Evolutionary conservation across 1,139 yeast species (phyloP), one percentile per base, ranked within the genome.

Genomic region (Suhomyces kunorum): DNA sequence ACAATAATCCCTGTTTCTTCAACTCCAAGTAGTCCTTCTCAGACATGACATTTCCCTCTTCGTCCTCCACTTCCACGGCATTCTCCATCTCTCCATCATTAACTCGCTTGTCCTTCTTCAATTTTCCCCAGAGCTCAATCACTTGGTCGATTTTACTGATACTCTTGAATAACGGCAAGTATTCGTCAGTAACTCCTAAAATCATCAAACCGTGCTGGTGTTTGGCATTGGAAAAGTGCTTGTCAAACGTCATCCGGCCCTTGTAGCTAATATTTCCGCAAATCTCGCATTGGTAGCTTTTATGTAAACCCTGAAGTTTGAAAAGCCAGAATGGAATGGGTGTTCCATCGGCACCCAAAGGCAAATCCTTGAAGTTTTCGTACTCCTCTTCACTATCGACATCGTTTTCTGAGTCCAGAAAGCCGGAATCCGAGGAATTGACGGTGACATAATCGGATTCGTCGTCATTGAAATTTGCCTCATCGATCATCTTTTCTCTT

Each of bases 311-410:
- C 54, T 88, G 92, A 25, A 89, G 68, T 58, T 90, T 92, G 72
- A 81, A 90, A 20, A 92, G 67, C 99, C 99, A 92, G 44, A 74
- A 80, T 1, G 98, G 98, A 28, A 92, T 88, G 0, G 98, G 97
- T 29, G 76, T 76, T 0, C 98, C 98, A 61, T 90, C 96, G 25
- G 87, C 76, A 0, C 96, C 98, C 1, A 87, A 48, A 0, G 96
- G 96, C 40, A 87, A 61, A 45, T 83, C 80, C 42, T 80, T 68
- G 43, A 33, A 34, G 28, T 37, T 39, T 42, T 57, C 55, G 11
- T 53, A 55, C 35, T 59, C 64, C 16, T 55, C 60, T 14, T 61
- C 63, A 12, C 57, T 65, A 8, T 61, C 63, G 24, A 61, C 61
- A n/a, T 67, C 63, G 3, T 43, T 16, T 1, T 46, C 53, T 2